A percentile compares a stretch with the other conserved stretches of the same genome.
These are phyloP conservation scores for Melampsora larici-populina DNA, from an alignment of 1,284 basidiomycete genomes.

Conservation along the genomic window DNA sequence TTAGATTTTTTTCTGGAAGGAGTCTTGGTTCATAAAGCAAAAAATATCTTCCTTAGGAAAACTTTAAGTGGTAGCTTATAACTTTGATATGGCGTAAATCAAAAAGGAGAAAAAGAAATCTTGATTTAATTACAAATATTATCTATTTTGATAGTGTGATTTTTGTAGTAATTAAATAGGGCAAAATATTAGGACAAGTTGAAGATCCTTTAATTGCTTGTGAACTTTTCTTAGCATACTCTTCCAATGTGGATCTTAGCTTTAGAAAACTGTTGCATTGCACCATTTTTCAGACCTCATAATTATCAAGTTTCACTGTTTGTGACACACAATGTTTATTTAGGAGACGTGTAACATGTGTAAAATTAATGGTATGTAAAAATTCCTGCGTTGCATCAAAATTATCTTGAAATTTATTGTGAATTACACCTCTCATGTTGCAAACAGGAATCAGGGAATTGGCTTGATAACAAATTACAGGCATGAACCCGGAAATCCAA, in stretches of 20 bases:
- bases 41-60: conserved; percentile 54
- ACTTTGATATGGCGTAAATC: conserved; percentile 55
- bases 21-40: conserved; percentile 56
- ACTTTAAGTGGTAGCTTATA: conserved; percentile 51
- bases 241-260: conserved; percentile 54
- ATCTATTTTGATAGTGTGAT: background rate
- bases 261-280: no score
- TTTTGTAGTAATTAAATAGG: conserved; percentile 46
- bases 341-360: no score
- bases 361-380: no score
- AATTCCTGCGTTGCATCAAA: no score
- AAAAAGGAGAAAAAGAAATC: background rate
- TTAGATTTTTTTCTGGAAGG: conserved; percentile 58
- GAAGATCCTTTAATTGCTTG: conserved; percentile 54
- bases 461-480: no score
- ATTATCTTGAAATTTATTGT: no score
- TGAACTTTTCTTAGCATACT: conserved; percentile 56
- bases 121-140: background rate
- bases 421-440: no score
- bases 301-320: no score
- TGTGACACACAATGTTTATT: no score
- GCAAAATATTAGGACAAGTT: conserved; percentile 53
- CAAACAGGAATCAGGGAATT: no score
- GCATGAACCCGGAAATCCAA: no score
- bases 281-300: no score